Evolutionary conservation across 1,284 basidiomycete genomes (phyloP).

Genomic region (Dichomitus squalens): DNA sequence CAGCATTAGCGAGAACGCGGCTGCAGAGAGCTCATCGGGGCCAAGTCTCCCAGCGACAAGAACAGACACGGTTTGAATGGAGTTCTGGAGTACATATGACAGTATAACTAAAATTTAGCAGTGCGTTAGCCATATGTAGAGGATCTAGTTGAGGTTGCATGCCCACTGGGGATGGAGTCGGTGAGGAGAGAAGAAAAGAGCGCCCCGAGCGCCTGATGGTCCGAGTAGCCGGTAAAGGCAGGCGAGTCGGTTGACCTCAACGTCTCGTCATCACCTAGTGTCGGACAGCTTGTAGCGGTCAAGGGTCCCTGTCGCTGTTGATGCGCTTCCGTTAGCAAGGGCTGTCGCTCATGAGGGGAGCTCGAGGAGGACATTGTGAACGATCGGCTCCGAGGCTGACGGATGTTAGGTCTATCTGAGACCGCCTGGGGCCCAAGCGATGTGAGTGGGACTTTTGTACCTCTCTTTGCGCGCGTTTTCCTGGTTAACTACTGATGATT

Average conservation of each 20-base stretch:
- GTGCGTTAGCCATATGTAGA: neutral
- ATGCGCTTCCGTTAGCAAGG: constrained; percentile 14
- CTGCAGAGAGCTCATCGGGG: constrained; percentile 65
- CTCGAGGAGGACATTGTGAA: neutral
- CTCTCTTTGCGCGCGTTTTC: neutral
- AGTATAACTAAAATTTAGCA: constrained; percentile 27
- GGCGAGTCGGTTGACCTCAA: constrained; percentile 16
- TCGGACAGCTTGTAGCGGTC: constrained; percentile 12
- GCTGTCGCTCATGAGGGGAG: constrained; percentile 21
- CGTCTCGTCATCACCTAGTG: constrained; percentile 15
- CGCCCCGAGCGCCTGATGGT: constrained; percentile 34
- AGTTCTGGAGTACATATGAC: constrained; percentile 72
- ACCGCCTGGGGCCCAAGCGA: neutral
- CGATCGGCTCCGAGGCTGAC: too few species aligned
- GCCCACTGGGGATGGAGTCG: constrained; percentile 59
- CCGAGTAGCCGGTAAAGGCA: constrained; percentile 21
- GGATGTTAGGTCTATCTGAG: neutral
- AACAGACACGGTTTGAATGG: constrained; percentile 66
- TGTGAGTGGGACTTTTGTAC: neutral
- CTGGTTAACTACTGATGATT: too few species aligned
- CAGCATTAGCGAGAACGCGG: constrained; percentile 76
- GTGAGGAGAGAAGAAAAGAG: constrained; percentile 50
- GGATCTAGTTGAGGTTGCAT: neutral
- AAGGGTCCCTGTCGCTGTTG: neutral
- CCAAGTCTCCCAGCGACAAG: constrained; percentile 67